phyloP scores from a whole-genome alignment of 1,139 yeast genomes.

The Yamadazyma taylorii region DNA sequence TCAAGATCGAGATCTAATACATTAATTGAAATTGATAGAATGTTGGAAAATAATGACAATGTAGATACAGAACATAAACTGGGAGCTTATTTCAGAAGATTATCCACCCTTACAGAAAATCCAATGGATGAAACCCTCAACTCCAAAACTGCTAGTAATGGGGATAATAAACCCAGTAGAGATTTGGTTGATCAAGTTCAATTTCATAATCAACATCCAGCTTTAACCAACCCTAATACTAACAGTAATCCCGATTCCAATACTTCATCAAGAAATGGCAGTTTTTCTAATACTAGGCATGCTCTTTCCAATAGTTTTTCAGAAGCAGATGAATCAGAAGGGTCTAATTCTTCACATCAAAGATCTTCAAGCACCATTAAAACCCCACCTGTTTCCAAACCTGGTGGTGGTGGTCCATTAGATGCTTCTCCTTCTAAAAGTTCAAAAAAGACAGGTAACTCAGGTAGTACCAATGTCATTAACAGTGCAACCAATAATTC shows the following conservation, averaged over 20 bases:
- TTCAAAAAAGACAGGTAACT: constrained; percentile 2
- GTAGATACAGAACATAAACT: constrained; percentile 50
- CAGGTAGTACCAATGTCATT: background rate
- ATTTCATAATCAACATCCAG: background rate
- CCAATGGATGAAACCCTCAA: constrained; percentile 33
- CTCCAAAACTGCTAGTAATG: background rate
- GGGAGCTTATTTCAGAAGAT: constrained; percentile 68
- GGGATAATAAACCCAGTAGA: background rate
- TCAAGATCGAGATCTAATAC: constrained; percentile 39
- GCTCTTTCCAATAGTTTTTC: constrained; percentile 9
- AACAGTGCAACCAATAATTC: background rate
- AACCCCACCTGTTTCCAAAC: constrained; percentile 8
- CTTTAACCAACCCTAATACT: constrained; percentile 1
- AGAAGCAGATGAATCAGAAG: constrained; percentile 9
- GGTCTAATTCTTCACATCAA: constrained; percentile 5
- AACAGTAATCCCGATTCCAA: constrained; percentile 9
- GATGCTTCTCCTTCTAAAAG: constrained; percentile 13
- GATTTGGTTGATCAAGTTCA: background rate
- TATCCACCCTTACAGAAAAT: constrained; percentile 67
- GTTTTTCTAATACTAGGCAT: constrained; percentile 9
- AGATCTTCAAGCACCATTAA: constrained; percentile 3
- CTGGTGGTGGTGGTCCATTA: constrained; percentile 3
- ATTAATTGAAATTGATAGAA: constrained; percentile 38
- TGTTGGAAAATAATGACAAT: constrained; percentile 40
- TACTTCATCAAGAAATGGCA: constrained; percentile 15